Percentiles rank a stretch among this genome's conserved stretches.
phyloP scores from a whole-genome alignment of 2,329 filamentous ascomycete genomes.

The Botryotinia globosa region DNA sequence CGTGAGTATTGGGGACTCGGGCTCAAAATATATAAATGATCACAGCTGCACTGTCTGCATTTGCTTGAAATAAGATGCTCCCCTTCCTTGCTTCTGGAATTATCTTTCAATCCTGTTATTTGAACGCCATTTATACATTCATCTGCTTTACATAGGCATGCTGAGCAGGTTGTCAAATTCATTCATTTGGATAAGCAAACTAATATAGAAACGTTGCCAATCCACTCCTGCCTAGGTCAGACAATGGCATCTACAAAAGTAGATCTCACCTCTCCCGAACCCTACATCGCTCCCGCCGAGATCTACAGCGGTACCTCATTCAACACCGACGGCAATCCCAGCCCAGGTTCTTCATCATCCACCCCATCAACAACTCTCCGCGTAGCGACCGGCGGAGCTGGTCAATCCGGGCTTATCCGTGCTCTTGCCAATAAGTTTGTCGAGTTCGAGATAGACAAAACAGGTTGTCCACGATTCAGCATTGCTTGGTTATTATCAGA shows the following conservation, averaged over 20 bases:
- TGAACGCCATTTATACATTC: background rate
- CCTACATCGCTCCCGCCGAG: slow-evolving; percentile 20
- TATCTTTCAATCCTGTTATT: background rate
- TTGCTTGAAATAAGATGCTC: background rate
- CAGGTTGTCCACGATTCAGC: slow-evolving; percentile 40
- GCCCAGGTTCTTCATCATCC: background rate
- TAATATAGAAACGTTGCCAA: background rate
- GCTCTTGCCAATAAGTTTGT: slow-evolving; percentile 43
- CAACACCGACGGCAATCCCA: background rate
- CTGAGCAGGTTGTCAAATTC: background rate
- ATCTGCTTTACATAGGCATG: background rate
- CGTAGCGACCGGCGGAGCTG: slow-evolving; percentile 39
- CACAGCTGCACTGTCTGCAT: background rate
- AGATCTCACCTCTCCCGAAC: background rate
- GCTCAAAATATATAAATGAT: background rate
- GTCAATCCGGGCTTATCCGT: slow-evolving; percentile 38
- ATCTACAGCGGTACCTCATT: slow-evolving; percentile 13
- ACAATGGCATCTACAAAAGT: slow-evolving; percentile 13
- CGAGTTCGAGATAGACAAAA: slow-evolving; percentile 33
- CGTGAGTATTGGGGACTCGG: background rate
- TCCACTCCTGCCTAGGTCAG: background rate
- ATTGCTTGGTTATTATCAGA: slow-evolving; percentile 48
- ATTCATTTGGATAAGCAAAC: background rate
- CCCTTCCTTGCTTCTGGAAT: background rate
- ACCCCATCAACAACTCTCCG: slow-evolving; percentile 27